Evolutionary conservation across 352 stramenopile genomes (phyloP).

Genomic region (Globisporangium nagaii): DNA sequence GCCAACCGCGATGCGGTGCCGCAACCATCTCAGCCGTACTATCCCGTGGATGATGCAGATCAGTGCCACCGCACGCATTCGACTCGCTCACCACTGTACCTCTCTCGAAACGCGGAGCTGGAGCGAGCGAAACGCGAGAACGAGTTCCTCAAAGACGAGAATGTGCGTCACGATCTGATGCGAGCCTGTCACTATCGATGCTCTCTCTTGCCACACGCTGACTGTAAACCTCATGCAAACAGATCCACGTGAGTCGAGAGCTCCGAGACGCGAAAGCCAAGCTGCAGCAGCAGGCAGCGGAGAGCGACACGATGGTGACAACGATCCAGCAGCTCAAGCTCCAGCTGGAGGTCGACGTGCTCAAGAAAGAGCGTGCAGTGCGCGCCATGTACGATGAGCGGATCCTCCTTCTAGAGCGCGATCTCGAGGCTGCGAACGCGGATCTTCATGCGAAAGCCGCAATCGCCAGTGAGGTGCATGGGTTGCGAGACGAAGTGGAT

Average conservation of each 20-base stretch:
- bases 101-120: slow-evolving; percentile 42
- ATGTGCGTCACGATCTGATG: slow-evolving; percentile 14
- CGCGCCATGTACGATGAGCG: slow-evolving; percentile 47
- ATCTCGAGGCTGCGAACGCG: slow-evolving; percentile 23
- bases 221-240: background rate
- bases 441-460: slow-evolving; percentile 29
- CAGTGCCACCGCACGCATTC: background rate
- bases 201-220: too few species aligned
- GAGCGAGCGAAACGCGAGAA: slow-evolving; percentile 46
- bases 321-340: slow-evolving; percentile 32
- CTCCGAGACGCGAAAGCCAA: slow-evolving; percentile 18
- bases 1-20: background rate
- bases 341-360: slow-evolving; percentile 36
- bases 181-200: background rate
- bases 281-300: slow-evolving; percentile 14
- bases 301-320: slow-evolving; percentile 26
- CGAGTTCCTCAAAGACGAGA: slow-evolving; percentile 56
- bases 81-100: slow-evolving; percentile 26
- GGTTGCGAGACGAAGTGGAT: slow-evolving; percentile 62
- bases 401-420: slow-evolving; percentile 35
- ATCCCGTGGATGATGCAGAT: background rate
- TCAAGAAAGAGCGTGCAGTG: slow-evolving; percentile 54
- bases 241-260: slow-evolving; percentile 38
- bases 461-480: slow-evolving; percentile 30
- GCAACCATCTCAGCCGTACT: background rate